These are phyloP conservation scores for Basidiobolus meristosporus DNA, from an alignment of 371 early-diverging fungal species.

Conservation along the genomic window DNA sequence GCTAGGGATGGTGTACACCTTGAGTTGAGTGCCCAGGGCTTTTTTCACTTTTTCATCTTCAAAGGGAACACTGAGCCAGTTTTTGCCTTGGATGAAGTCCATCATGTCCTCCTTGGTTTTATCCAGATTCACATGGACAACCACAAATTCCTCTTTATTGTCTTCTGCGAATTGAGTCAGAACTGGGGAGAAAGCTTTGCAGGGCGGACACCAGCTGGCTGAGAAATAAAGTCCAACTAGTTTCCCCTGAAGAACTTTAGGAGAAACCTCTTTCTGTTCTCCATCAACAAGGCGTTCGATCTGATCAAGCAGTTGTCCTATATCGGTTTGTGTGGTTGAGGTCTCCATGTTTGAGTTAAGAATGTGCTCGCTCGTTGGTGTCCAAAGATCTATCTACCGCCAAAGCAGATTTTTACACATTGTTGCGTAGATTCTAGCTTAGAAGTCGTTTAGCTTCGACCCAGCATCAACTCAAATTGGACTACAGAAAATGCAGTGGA, in stretches of 20 bases:
- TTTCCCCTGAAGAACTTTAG: background rate
- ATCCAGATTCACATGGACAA: background rate
- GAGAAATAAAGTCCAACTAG: conserved; percentile 2
- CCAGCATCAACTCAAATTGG: too few species aligned
- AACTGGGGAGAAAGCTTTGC: conserved; percentile 1
- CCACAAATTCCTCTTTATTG: background rate
- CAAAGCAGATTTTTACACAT: too few species aligned
- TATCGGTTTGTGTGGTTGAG: too few species aligned
- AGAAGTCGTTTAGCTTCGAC: too few species aligned
- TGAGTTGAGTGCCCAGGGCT: background rate
- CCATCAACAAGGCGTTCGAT: background rate
- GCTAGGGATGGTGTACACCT: background rate
- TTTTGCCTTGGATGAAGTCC: background rate
- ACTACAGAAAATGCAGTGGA: too few species aligned
- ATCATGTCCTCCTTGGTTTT: background rate
- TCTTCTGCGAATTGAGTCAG: background rate
- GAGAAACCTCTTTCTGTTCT: background rate
- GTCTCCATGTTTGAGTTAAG: too few species aligned
- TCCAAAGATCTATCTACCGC: too few species aligned
- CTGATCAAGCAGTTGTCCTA: too few species aligned
- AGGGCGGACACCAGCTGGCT: conserved; percentile 4
- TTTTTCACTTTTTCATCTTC: background rate
- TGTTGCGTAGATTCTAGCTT: too few species aligned
- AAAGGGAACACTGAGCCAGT: background rate
- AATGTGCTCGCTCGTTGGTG: too few species aligned